Conservation (phyloP, 352 stramenopile species). For the Pythium rhizo-oryzae region DNA sequence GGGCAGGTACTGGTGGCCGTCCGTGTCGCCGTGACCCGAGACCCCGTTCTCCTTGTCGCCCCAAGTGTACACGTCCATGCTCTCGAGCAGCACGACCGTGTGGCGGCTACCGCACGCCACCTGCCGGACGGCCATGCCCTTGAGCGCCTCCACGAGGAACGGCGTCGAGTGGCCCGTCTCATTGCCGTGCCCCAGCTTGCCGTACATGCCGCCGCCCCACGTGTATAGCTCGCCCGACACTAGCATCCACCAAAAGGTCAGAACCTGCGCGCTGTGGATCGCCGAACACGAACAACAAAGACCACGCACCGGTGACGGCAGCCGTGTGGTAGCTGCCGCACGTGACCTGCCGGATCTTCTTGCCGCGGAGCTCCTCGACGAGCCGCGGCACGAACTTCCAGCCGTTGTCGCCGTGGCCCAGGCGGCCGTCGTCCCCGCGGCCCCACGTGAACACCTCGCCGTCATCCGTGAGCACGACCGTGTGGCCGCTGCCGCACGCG, state of each 20-base stretch:
- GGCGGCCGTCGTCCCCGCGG: slow-evolving; percentile 83
- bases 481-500: slow-evolving; percentile 88
- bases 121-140: slow-evolving; percentile 87
- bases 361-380: slow-evolving; percentile 90
- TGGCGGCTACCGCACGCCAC: slow-evolving; percentile 95
- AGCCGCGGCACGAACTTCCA: slow-evolving; percentile 97
- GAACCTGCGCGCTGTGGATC: too few relatives aligned
- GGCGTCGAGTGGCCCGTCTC: slow-evolving; percentile 94
- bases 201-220: slow-evolving; percentile 96
- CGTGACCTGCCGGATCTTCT: slow-evolving; percentile 92
- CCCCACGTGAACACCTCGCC: slow-evolving; percentile 92
- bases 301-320: slow-evolving; percentile 77
- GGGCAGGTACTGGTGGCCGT: slow-evolving; percentile 95
- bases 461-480: slow-evolving; percentile 88
- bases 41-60: slow-evolving; percentile 97
- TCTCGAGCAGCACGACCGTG: slow-evolving; percentile 91
- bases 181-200: slow-evolving; percentile 93
- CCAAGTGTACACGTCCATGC: slow-evolving; percentile 93
- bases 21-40: slow-evolving; percentile 93
- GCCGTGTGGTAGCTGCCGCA: slow-evolving; percentile 97
- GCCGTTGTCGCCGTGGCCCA: slow-evolving; percentile 94
- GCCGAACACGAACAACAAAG: too few relatives aligned
- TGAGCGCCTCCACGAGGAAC: slow-evolving; percentile 94
- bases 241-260: background rate
- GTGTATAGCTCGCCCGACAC: slow-evolving; percentile 94